Percentiles rank a stretch among this genome's conserved stretches.
Conservation (phyloP, 257 asterid species). For the Haberlea rhodopensis region DNA sequence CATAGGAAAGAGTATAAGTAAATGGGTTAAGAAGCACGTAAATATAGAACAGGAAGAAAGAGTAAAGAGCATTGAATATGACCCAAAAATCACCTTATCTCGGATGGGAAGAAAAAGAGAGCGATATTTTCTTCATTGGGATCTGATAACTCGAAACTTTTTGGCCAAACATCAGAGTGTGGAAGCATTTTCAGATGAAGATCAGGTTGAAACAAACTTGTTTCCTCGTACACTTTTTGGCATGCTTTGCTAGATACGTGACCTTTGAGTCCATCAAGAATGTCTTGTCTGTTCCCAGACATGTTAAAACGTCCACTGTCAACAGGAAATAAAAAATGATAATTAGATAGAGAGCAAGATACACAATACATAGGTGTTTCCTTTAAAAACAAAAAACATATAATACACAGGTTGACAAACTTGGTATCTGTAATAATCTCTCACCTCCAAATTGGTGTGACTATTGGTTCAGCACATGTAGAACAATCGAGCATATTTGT, state of each 20-base stretch:
- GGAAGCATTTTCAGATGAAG: conserved; percentile 69
- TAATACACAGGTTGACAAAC: not conserved
- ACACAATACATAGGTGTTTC: not conserved
- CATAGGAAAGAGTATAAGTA: conserved; percentile 16
- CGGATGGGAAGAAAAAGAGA: conserved; percentile 67
- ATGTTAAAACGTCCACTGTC: conserved; percentile 62
- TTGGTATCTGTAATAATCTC: conserved; percentile 2
- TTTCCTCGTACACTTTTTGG: conserved; percentile 45
- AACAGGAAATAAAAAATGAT: conserved; percentile 14
- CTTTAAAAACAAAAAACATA: not conserved
- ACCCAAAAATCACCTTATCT: conserved; percentile 40
- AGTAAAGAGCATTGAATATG: not conserved
- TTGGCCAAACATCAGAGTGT: conserved; percentile 60
- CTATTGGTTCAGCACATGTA: conserved; percentile 35
- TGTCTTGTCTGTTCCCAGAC: conserved; percentile 29
- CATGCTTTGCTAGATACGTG: conserved; percentile 63
- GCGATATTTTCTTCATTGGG: conserved; percentile 63
- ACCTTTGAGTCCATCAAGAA: conserved; percentile 47
- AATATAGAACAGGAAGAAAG: not conserved
- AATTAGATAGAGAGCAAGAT: not conserved
- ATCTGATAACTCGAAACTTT: conserved; percentile 43
- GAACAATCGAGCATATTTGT: conserved; percentile 15
- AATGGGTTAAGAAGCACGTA: not conserved
- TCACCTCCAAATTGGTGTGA: conserved; percentile 60
- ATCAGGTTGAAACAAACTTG: conserved; percentile 39